Conservation (phyloP, 495 filamentous ascomycete genomes). For the Penicillium soppii region DNA sequence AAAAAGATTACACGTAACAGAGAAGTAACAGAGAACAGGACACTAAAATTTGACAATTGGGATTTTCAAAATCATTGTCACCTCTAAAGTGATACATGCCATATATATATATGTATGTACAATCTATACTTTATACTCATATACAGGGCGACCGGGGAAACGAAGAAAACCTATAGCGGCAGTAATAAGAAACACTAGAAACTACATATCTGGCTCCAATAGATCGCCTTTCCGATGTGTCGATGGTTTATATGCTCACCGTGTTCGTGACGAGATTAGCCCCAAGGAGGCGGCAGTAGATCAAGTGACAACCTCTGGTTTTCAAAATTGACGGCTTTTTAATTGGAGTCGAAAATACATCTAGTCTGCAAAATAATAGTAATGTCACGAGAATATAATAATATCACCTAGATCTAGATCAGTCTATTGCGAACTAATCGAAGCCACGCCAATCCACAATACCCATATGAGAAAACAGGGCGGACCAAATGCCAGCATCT, state of each 20-base stretch:
- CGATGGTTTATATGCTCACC: slow-evolving; percentile 16
- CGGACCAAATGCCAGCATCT: slow-evolving; percentile 2
- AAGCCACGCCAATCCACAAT: slow-evolving; percentile 24
- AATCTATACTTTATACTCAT: not conserved
- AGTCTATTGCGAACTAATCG: slow-evolving; percentile 13
- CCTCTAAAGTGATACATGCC: slow-evolving; percentile 3
- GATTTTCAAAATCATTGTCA: slow-evolving; percentile 4
- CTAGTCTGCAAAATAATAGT: too few species aligned
- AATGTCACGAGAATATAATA: slow-evolving; percentile 13
- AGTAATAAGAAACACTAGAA: too few species aligned
- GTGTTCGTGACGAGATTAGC: slow-evolving; percentile 21
- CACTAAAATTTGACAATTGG: not conserved
- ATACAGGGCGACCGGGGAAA: not conserved
- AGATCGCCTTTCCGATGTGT: slow-evolving; percentile 20
- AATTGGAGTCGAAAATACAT: too few species aligned
- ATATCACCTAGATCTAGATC: not conserved
- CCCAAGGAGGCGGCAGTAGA: slow-evolving; percentile 15
- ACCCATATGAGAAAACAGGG: slow-evolving; percentile 21
- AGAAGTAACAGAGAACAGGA: not conserved
- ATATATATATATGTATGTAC: slow-evolving; percentile 2
- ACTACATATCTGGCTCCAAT: too few species aligned
- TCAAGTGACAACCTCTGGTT: not conserved
- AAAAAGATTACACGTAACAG: slow-evolving; percentile 11
- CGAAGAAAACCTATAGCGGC: too few species aligned
- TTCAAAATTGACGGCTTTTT: not conserved